Evolutionary conservation across 768 basidiomycete genomes (phyloP).

Genomic region (Suillus fuscotomentosus): DNA sequence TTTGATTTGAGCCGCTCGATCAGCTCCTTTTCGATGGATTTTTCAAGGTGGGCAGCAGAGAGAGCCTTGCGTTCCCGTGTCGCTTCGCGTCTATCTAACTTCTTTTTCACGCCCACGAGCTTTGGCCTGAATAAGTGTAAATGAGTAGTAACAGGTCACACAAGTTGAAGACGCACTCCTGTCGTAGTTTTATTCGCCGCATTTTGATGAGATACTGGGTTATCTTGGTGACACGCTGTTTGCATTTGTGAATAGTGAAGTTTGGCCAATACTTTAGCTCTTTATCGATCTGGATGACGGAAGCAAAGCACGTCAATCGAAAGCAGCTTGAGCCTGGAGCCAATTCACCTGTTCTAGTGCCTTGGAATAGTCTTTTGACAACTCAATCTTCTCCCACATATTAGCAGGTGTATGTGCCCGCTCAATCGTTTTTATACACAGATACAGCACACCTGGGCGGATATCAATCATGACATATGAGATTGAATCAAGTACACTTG

Average conservation of each 20-base stretch:
- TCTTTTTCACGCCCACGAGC: slow-evolving; percentile 95
- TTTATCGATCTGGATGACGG: slow-evolving; percentile 76
- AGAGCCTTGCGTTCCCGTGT: slow-evolving; percentile 95
- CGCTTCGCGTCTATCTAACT: slow-evolving; percentile 89
- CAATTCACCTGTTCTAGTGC: slow-evolving; percentile 85
- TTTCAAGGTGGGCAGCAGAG: slow-evolving; percentile 92
- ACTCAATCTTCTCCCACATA: slow-evolving; percentile 96
- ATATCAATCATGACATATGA: not conserved
- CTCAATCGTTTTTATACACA: slow-evolving; percentile 97
- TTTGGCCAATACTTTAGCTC: slow-evolving; percentile 99
- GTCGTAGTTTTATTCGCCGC: slow-evolving; percentile 82
- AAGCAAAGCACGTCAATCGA: not conserved
- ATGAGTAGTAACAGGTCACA: not conserved
- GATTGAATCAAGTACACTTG: slow-evolving; percentile 25
- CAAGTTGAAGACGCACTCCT: slow-evolving; percentile 59
- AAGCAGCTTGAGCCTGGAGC: not conserved
- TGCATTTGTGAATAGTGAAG: slow-evolving; percentile 97
- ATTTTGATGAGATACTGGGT: slow-evolving; percentile 99
- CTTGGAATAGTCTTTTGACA: slow-evolving; percentile 93
- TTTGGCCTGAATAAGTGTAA: slow-evolving; percentile 61
- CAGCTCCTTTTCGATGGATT: slow-evolving; percentile 93
- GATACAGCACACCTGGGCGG: slow-evolving; percentile 71
- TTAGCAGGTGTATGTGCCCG: slow-evolving; percentile 93
- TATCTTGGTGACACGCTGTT: slow-evolving; percentile 98
- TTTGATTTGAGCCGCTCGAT: slow-evolving; percentile 94